phyloP scores from a whole-genome alignment of 129 eudicot genomes.

The Helianthus annuus region DNA sequence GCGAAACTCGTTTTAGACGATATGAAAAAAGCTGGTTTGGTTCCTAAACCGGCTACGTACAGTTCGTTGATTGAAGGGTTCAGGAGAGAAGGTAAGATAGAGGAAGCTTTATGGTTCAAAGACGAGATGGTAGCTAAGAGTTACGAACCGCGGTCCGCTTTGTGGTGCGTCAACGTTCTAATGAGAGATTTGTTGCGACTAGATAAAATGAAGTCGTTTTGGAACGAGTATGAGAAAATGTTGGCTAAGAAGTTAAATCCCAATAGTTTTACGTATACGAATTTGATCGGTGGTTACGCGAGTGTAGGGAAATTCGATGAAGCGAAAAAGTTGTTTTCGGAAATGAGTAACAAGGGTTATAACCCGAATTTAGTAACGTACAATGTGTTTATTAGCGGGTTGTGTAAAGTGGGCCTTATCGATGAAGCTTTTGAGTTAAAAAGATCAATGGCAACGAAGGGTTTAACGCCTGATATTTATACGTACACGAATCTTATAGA shows the following conservation, averaged over 20 bases:
- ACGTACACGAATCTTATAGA: slow-evolving; percentile 62
- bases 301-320: slow-evolving; percentile 54
- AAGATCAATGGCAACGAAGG: slow-evolving; percentile 48
- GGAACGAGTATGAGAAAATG: slow-evolving; percentile 60
- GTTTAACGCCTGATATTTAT: slow-evolving; percentile 58
- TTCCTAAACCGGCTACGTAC: slow-evolving; percentile 18
- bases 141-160: slow-evolving; percentile 35
- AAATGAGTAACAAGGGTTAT: slow-evolving; percentile 63
- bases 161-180: slow-evolving; percentile 52
- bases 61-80: slow-evolving; percentile 18
- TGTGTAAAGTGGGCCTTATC: slow-evolving; percentile 51
- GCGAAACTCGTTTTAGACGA: slow-evolving; percentile 37
- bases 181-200: slow-evolving; percentile 56
- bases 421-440: slow-evolving; percentile 71
- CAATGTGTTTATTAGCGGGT: slow-evolving; percentile 63
- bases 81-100: slow-evolving; percentile 26
- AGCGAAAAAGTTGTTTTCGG: slow-evolving; percentile 47
- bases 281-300: slow-evolving; percentile 52
- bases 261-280: slow-evolving; percentile 63
- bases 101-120: slow-evolving; percentile 25
- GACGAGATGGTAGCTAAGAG: slow-evolving; percentile 36
- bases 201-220: slow-evolving; percentile 53
- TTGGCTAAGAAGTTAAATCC: slow-evolving; percentile 34
- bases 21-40: slow-evolving; percentile 32
- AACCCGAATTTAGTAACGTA: slow-evolving; percentile 54